phyloP scores from a whole-genome alignment of 2,329 filamentous ascomycete genomes.

The Biscogniauxia marginata region DNA sequence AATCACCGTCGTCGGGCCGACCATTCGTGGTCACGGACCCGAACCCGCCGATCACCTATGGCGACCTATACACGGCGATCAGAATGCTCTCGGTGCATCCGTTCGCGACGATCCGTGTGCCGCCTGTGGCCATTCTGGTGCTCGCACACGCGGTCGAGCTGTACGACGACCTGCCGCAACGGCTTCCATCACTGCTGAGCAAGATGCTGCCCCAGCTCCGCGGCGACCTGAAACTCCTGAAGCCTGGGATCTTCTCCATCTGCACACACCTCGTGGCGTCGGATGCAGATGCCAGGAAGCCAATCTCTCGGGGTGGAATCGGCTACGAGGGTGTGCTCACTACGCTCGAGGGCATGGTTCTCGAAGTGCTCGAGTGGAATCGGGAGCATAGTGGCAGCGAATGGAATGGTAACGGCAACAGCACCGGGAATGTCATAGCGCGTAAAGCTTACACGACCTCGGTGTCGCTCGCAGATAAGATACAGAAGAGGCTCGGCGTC shows the following conservation, averaged over 20 bases:
- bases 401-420: not conserved
- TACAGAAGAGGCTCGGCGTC: conserved; percentile 24
- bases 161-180: conserved; percentile 34
- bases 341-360: conserved; percentile 40
- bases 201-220: conserved; percentile 32
- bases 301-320: conserved; percentile 37
- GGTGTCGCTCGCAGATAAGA: conserved; percentile 39
- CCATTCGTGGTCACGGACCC: conserved; percentile 44
- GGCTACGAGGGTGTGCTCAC: conserved; percentile 39
- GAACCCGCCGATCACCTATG: conserved; percentile 39
- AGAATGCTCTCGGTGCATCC: conserved; percentile 35
- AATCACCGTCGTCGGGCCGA: conserved; percentile 35
- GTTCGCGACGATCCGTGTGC: conserved; percentile 33
- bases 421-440: too few relatives aligned
- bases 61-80: conserved; percentile 37
- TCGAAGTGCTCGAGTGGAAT: conserved; percentile 43
- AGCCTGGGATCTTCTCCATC: conserved; percentile 42
- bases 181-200: conserved; percentile 25
- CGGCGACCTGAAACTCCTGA: conserved; percentile 37
- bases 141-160: conserved; percentile 37
- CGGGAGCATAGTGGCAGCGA: conserved; percentile 31
- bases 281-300: conserved; percentile 32
- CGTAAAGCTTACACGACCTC: conserved; percentile 38
- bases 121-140: conserved; percentile 36
- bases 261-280: conserved; percentile 39